These are phyloP conservation scores for Fagopyrum tataricum DNA, from an alignment of 148 eudicot species.

Conservation along the genomic window DNA sequence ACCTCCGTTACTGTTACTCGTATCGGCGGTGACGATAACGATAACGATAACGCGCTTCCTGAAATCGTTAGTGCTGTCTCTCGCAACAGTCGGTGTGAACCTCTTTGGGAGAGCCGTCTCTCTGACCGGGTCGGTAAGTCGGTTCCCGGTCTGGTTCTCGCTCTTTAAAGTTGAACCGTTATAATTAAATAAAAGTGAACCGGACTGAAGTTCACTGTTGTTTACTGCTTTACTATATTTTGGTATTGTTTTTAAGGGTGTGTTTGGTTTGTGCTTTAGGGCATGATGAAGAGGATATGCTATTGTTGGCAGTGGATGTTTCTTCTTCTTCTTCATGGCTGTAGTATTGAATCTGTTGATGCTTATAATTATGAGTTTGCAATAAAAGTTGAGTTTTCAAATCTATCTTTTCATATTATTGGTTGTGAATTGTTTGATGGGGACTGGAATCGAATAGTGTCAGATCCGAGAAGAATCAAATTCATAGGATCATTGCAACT, in stretches of 20 bases:
- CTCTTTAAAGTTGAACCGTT: conserved; percentile 18
- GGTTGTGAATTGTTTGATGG: too few species aligned
- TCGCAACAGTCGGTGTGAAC: conserved; percentile 18
- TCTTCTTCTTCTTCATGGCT: too few species aligned
- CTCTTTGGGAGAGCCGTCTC: conserved; percentile 58
- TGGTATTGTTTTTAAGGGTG: not conserved
- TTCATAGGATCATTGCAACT: too few species aligned
- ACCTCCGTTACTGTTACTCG: conserved; percentile 2
- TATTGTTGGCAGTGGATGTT: not conserved
- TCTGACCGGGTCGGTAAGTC: conserved; percentile 52
- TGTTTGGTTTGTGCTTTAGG: not conserved
- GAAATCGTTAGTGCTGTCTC: not conserved
- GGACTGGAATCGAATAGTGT: too few species aligned
- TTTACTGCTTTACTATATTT: too few species aligned
- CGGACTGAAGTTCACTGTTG: not conserved
- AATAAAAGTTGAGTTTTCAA: not conserved
- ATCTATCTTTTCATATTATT: not conserved
- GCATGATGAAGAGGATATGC: not conserved
- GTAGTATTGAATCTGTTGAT: too few species aligned
- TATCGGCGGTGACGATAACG: not conserved
- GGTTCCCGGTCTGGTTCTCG: conserved; percentile 70
- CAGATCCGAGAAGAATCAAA: too few species aligned
- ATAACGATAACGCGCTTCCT: not conserved
- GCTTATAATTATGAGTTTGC: not conserved
- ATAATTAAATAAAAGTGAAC: not conserved